phyloP scores from a whole-genome alignment of 2,329 filamentous ascomycete genomes.

The Lachnellula occidentalis region DNA sequence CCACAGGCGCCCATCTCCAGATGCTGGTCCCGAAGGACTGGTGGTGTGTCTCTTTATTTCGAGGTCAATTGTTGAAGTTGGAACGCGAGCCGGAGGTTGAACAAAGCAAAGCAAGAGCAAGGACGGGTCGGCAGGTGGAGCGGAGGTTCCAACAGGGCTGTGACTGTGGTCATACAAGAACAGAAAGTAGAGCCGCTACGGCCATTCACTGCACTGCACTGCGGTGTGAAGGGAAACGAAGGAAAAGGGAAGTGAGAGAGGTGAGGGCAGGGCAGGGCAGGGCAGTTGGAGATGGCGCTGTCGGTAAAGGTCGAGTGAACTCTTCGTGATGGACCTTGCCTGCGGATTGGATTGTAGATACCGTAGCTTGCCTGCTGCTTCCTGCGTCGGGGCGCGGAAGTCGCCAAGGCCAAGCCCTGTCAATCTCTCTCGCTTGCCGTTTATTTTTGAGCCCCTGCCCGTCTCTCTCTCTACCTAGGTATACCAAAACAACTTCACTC shows the following conservation, averaged over 20 bases:
- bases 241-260: background rate
- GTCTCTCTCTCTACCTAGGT: background rate
- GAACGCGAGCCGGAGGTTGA: conserved; percentile 20
- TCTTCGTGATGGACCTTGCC: conserved; percentile 13
- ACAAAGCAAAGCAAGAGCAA: conserved; percentile 19
- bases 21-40: conserved; percentile 28
- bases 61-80: conserved; percentile 22
- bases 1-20: conserved; percentile 55
- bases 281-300: background rate
- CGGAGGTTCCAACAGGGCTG: conserved; percentile 6
- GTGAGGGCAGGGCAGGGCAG: too few species aligned
- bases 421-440: background rate
- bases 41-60: conserved; percentile 12
- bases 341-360: background rate
- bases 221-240: conserved; percentile 2
- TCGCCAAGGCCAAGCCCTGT: background rate
- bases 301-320: background rate
- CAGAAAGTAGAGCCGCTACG: conserved; percentile 5
- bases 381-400: conserved; percentile 4
- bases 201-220: conserved; percentile 8
- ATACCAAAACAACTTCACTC: background rate
- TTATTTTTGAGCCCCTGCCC: background rate
- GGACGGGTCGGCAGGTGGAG: conserved; percentile 7
- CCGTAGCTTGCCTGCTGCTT: background rate
- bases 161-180: conserved; percentile 10